These are phyloP conservation scores for Kitagawia praeruptora DNA, from an alignment of 129 eudicot genomes.

Conservation along the genomic window DNA sequence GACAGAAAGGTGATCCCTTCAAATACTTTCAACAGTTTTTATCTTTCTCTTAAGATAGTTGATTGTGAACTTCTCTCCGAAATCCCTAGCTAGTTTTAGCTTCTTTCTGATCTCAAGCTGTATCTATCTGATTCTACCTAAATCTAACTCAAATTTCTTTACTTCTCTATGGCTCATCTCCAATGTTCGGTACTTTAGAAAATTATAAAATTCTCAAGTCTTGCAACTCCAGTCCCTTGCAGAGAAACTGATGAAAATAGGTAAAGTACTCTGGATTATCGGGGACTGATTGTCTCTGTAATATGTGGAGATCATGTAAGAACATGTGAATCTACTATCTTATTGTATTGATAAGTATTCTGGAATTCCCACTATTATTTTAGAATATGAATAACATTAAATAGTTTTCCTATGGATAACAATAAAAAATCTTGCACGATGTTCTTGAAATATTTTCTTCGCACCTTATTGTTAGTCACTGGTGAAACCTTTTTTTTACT, in stretches of 20 bases:
- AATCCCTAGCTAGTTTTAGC: not conserved
- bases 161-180: not conserved
- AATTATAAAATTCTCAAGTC: not conserved
- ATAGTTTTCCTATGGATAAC: not conserved
- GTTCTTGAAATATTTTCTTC: not conserved
- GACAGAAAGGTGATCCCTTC: not conserved
- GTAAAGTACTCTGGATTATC: not conserved
- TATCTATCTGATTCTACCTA: not conserved
- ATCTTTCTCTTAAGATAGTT: not conserved
- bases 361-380: not conserved
- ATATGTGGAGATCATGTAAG: not conserved
- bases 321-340: not conserved
- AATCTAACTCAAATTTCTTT: not conserved
- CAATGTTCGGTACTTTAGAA: not conserved
- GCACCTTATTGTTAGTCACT: not conserved
- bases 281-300: not conserved
- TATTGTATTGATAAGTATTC: not conserved
- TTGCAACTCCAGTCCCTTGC: not conserved
- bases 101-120: not conserved
- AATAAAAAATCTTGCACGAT: not conserved
- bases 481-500: not conserved
- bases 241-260: not conserved
- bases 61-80: not conserved
- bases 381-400: not conserved
- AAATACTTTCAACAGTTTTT: not conserved